These are phyloP conservation scores for Colletotrichum australisinense DNA, from an alignment of 2,329 filamentous ascomycete genomes.

Conservation along the genomic window DNA sequence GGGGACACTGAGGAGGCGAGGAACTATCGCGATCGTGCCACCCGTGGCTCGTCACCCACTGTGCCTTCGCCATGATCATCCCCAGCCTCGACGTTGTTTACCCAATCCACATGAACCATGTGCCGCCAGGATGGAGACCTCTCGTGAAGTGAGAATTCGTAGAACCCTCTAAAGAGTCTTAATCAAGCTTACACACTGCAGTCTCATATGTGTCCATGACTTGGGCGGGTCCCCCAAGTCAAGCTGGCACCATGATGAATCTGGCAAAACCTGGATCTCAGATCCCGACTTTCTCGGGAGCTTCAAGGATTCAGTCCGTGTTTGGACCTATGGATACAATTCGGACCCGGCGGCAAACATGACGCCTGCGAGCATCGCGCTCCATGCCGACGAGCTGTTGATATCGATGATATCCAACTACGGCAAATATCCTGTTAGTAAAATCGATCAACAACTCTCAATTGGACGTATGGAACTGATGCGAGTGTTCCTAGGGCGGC, in stretches of 20 bases:
- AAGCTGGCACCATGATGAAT: slow-evolving; percentile 39
- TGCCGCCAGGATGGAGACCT: slow-evolving; percentile 23
- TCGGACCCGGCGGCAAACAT: slow-evolving; percentile 39
- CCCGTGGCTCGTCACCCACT: background rate
- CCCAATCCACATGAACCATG: background rate
- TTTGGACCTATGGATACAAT: slow-evolving; percentile 40
- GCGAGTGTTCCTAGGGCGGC: slow-evolving; percentile 29
- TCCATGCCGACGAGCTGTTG: slow-evolving; percentile 41
- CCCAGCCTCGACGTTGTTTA: slow-evolving; percentile 34
- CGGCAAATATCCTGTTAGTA: slow-evolving; percentile 18
- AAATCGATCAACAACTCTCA: background rate
- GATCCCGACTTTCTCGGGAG: slow-evolving; percentile 39
- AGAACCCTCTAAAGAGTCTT: background rate
- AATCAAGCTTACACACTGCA: slow-evolving; percentile 37
- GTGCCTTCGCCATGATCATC: slow-evolving; percentile 15
- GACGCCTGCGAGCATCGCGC: slow-evolving; percentile 38
- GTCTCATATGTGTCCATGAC: slow-evolving; percentile 41
- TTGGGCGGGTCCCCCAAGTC: slow-evolving; percentile 36
- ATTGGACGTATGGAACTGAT: background rate
- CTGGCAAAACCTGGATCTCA: slow-evolving; percentile 41
- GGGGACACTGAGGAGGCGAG: background rate
- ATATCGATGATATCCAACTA: slow-evolving; percentile 10
- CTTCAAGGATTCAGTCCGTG: slow-evolving; percentile 33
- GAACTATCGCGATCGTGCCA: background rate
- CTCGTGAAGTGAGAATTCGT: slow-evolving; percentile 11